Percentiles rank a stretch among this genome's conserved stretches.
Conservation (phyloP, 139 green algal species). For the Dunaliella sp. region DNA sequence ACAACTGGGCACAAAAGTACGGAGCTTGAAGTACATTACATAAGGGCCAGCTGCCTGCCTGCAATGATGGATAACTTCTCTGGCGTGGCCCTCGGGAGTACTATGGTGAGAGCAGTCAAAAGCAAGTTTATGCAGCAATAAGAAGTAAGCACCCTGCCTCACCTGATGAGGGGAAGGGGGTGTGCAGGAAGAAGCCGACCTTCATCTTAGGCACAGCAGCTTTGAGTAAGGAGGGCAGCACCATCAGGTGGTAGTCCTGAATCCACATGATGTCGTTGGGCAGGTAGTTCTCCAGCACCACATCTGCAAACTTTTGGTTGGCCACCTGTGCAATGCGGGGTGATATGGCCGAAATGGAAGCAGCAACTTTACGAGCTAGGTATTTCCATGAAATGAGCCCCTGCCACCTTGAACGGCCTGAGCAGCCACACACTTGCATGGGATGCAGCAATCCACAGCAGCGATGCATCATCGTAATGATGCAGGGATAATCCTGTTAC, state of each 20-base stretch:
- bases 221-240: constrained; percentile 91
- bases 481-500: too few species aligned
- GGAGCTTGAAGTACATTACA: not conserved
- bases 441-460: too few species aligned
- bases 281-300: constrained; percentile 74
- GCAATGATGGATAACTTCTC: not conserved
- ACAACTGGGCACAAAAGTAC: not conserved
- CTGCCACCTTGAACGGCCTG: too few species aligned
- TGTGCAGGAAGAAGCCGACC: constrained; percentile 92
- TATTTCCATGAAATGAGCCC: too few species aligned
- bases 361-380: too few species aligned
- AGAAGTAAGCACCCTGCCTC: too few species aligned
- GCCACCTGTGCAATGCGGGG: constrained; percentile 33
- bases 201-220: constrained; percentile 59
- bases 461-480: too few species aligned
- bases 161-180: constrained; percentile 77
- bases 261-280: constrained; percentile 79
- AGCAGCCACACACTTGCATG: too few species aligned
- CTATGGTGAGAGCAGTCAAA: too few species aligned
- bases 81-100: not conserved
- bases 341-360: too few species aligned
- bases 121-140: too few species aligned
- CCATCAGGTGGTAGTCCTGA: constrained; percentile 97
- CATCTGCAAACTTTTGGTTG: constrained; percentile 73
- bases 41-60: not conserved